Base-by-base conservation (phyloP, 495 filamentous ascomycete species). In the Oleoguttula mirabilis region DNA sequence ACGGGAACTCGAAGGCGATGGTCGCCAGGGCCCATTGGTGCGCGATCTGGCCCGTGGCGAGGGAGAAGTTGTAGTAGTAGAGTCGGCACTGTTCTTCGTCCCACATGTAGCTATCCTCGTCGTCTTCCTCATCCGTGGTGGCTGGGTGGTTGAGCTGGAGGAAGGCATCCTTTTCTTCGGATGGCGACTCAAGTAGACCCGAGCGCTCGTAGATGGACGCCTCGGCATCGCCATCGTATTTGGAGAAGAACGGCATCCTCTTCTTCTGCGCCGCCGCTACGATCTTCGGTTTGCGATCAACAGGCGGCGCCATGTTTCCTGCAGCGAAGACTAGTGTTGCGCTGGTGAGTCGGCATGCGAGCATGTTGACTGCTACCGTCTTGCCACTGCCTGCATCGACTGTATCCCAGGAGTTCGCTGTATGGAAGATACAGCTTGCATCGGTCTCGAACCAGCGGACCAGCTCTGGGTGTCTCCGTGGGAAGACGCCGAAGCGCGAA, bases 341-440 rank as follows among this genome's bases (percentile, higher is more conserved):
- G 14, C 71, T 72, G 0, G 74, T 80, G 39, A 76, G 57, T 24
- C 78, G 71, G 56, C 77, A 81, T 17, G 66, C 67, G 0, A 82
- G 63, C 55, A 80, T 65, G 40, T 77, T 72, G 10, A 80, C 70
- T 5, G 61, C 59, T 4, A 36, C 45, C 7, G 47, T 22, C n/a
- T 52, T 23, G 1, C 45, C 52, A 0, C 35, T 36, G 5, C 16
- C 37, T 1, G 43, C 32, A 19, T 61, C 55, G 4, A 41, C 10
- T 0, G 51, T 41, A 17, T 78, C 71, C 78, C 78, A 82, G 23
- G 71, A 72, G 41, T 77, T 81, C 4, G 74, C 78, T 3, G 75
- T 78, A 48, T 81, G 78, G 45, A 80, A 79, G 40, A 81, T 76
- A 47, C 73, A 69, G 56, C 74, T 79, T 6, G 71, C 60, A 23